Evolutionary conservation across 306 rosid species (phyloP).

Genomic region (Dicorynia guianensis): DNA sequence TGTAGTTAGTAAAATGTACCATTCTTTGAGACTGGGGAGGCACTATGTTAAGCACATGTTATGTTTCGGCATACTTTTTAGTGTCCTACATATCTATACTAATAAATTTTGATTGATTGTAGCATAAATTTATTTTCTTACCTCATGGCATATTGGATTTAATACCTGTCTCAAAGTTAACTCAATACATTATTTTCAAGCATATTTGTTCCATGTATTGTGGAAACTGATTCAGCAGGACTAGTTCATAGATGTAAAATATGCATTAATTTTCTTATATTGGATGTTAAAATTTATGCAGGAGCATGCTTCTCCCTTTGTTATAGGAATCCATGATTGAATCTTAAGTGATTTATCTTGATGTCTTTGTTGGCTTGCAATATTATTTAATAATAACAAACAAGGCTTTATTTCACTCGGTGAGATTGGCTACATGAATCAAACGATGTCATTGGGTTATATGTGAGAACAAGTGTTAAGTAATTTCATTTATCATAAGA

Average conservation of each 20-base stretch:
- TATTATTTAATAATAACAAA: background rate
- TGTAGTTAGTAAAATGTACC: background rate
- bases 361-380: background rate
- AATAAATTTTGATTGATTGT: background rate
- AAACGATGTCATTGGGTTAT: too few species aligned
- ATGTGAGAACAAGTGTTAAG: too few species aligned
- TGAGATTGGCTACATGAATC: too few species aligned
- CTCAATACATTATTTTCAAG: background rate
- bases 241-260: background rate
- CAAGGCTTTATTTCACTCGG: too few species aligned
- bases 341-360: background rate
- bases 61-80: background rate
- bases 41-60: background rate
- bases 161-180: background rate
- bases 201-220: background rate
- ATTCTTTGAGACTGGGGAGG: background rate
- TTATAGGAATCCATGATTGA: background rate
- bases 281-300: background rate
- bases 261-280: background rate
- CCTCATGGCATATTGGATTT: background rate
- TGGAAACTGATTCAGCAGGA: too few species aligned
- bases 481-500: too few species aligned
- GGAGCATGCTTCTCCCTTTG: background rate
- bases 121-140: background rate
- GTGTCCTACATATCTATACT: background rate